Evolutionary conservation across 768 basidiomycete genomes (phyloP), one percentile per base, ranked within the genome.

Genomic region (Mrakia hoshinonis): DNA sequence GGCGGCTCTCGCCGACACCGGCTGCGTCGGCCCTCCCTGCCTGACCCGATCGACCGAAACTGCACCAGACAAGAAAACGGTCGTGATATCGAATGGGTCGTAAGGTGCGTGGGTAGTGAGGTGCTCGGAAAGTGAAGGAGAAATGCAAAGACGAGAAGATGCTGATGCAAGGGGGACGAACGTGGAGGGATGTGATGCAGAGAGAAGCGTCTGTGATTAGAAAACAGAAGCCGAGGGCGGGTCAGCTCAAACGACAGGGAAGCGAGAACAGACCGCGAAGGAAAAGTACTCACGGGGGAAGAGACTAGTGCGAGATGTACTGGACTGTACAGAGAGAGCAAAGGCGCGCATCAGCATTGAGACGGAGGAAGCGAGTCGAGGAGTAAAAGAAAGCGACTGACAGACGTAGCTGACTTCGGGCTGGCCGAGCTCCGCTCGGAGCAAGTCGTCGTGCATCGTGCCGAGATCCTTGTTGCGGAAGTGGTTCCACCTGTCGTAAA

Each of bases 381-480:
- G 63, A 34, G 22, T 36, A 22, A 18, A n/a, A 11, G 46, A 38
- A 29, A 26, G 13, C 15, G 12, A 73, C 72, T 31, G 43, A 73
- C 72, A 73, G 48, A 73, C 72, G 55, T 68, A 73, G 61, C 58
- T 68, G 62, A 97, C 89, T 74, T 92, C 89, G 5, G 87, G 85
- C 52, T 86, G 75, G 12, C 89, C 91, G 49, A 88, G 85, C 79
- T 99, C 96, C 3, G 91, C 92, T 34, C 96, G 85, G 43, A 99
- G 82, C 54, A 99, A 83, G 78, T 97, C 95, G 76, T 99, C 96
- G 76, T 99, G 96, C 76, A 96, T 93, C 76, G 86, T 89, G 79
- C 85, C 87, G 60, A 99, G 83, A 77, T 96, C 91, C 0, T 79
- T 81, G 75, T 96, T 97, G 4, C 90, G 90, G 78, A 92, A 93